Evolutionary conservation across 1,284 basidiomycete genomes (phyloP), one percentile per base, ranked within the genome.

Genomic region (Sporisorium scitamineum): DNA sequence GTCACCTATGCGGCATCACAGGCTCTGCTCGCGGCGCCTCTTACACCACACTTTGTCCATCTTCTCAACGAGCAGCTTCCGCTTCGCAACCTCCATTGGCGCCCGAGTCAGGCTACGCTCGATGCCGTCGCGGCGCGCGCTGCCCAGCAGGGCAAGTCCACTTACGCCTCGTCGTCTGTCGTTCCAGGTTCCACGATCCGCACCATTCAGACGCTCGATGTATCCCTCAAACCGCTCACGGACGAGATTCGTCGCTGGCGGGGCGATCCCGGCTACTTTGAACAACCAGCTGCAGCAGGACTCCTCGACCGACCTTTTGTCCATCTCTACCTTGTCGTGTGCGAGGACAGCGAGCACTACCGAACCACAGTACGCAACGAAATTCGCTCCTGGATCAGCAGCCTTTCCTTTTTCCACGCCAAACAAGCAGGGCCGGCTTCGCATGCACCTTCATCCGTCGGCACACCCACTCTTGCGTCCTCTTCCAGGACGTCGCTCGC

Each of bases 61-160:
- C 64, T 80, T 16, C 69, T 85, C 39, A 45, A 64, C 13, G 60
- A 76, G 52, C 84, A 84, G 54, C 63, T 85, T 10, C 84, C 84
- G 5, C 70, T 85, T 27, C 77, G 82, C 53, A 85, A 84, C 55
- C 54, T 85, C 18, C 83, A 83, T 55, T 84, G 83, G 83, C 77
- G 76, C 34, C 81, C 82, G 10, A 71, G 73, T 29, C 73, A 67
- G 34, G 42, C 73, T 0, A 75, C 72, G 1, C 72, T 75, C 29
- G 72, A 75, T 63, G 67, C 67, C 3, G 62, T 56, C 27, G 61
- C 72, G 7, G 66, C 67, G 29, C 59, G 72, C 7, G 72, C 72
- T 11, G 63, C 60, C 24, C 60, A 62, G 52, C 72, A 75, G 57
- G 67, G 67, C 60, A 75, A 67, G 44, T 50, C 72, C 2, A 44